Base-by-base conservation (phyloP, 139 green algal genomes). In the Desmodesmus armatus region DNA sequence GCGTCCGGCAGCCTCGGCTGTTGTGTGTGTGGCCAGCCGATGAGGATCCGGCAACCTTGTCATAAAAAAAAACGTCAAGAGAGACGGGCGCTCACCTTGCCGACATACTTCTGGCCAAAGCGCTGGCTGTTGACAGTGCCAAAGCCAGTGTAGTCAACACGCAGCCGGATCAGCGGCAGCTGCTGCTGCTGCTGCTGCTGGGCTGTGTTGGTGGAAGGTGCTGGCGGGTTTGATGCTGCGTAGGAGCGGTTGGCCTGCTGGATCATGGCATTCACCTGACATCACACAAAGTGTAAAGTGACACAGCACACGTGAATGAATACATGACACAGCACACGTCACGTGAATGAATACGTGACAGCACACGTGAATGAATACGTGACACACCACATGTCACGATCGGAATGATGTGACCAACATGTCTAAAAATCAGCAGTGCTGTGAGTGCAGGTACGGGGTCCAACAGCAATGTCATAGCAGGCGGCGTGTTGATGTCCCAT, bases 81-180 rank as follows among this genome's bases (percentile, higher is more conserved):
- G n/a, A n/a, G n/a, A n/a, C n/a, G n/a, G n/a, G n/a, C n/a, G n/a
- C 60, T 39, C 60, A 69, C 96, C 85, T 96, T 95, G 81, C 94
- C 96, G 41, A 99, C 97, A 91, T 98, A 99, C 66, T 93, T 92
- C 85, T 98, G 95, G 3, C 96, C 97, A 90, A 99, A 98, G 31
- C 93, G 91, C 87, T 99, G 97, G 17, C 92, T 90, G 90, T 98
- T 98, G 89, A 99, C 96, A 81, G 97, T 99, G 76, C 89, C 91
- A 90, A 98, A 99, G 19, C 97, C 97, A 3, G 91, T 98, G 92
- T 99, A 99, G 90, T 99, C 97, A 25, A 99, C 94, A 62, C 92
- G 89, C 19, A 96, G 80, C 13, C 94, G 91, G 1, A 98, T 88
- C 9, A 97, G 90, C 2, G 93, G 95, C 80, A 96, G 87, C 40